Evolutionary conservation across 352 stramenopile species (phyloP).

Genomic region (Aphanomyces astaci): DNA sequence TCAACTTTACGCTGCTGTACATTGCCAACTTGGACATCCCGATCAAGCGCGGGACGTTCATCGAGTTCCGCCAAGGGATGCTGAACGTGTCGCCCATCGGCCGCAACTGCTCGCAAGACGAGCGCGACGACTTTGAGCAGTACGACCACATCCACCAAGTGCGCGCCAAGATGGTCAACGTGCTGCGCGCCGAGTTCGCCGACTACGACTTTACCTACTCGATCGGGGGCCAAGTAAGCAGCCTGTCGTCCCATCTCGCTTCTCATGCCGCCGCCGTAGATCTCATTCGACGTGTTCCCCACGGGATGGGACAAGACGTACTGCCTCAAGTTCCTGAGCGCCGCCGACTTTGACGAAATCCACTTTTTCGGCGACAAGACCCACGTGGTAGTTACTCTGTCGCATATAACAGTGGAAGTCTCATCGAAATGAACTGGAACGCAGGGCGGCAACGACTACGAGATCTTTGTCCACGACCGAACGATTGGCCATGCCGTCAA

Average conservation of each 20-base stretch:
- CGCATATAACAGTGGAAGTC: background rate
- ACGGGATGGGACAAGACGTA: conserved; percentile 99
- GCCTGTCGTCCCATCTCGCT: background rate
- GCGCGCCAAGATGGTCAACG: conserved; percentile 93
- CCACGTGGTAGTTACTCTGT: conserved; percentile 78
- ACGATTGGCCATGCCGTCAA: conserved; percentile 97
- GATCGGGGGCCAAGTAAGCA: conserved; percentile 89
- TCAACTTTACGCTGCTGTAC: conserved; percentile 96
- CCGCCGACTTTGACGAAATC: conserved; percentile 97
- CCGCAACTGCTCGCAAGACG: conserved; percentile 96
- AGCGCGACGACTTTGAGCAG: conserved; percentile 97
- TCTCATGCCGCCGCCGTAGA: conserved; percentile 43
- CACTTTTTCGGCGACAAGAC: conserved; percentile 99
- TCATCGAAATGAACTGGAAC: conserved; percentile 4
- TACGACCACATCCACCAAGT: conserved; percentile 93
- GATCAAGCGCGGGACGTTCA: conserved; percentile 98
- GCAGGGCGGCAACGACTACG: conserved; percentile 97
- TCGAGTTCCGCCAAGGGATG: conserved; percentile 99
- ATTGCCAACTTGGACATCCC: conserved; percentile 92
- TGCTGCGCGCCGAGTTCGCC: conserved; percentile 90
- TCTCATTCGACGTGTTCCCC: conserved; percentile 99
- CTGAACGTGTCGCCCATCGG: conserved; percentile 99
- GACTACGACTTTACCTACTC: conserved; percentile 96
- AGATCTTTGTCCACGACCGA: conserved; percentile 95
- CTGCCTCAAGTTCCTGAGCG: conserved; percentile 90